Evolutionary conservation across 2,329 filamentous ascomycete genomes (phyloP).

Genomic region (Apiospora kogelbergensis): DNA sequence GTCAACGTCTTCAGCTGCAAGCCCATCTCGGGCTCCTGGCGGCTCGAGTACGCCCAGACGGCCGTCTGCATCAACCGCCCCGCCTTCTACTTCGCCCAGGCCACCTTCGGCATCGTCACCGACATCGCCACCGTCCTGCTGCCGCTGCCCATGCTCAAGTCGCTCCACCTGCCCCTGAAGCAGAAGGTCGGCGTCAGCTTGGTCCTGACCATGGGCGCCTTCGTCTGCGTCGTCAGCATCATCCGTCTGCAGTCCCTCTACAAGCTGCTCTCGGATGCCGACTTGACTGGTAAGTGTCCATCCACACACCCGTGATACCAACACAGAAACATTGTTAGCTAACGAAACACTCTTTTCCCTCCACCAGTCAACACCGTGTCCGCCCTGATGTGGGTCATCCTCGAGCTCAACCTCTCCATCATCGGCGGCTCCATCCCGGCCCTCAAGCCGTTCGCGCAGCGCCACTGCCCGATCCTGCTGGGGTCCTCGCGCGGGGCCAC

Average conservation of each 20-base stretch:
- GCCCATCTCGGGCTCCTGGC: conserved; percentile 25
- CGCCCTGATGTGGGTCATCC: conserved; percentile 25
- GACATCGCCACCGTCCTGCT: conserved; percentile 29
- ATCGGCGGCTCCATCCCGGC: conserved; percentile 25
- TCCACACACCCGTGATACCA: neutral
- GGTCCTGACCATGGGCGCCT: conserved; percentile 36
- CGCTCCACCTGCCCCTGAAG: conserved; percentile 39
- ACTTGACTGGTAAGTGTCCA: conserved; percentile 17
- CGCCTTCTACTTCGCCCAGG: conserved; percentile 28
- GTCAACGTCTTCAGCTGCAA: conserved; percentile 28
- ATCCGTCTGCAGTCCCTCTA: conserved; percentile 20
- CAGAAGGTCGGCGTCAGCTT: conserved; percentile 43
- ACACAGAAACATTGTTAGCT: neutral
- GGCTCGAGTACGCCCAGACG: conserved; percentile 19
- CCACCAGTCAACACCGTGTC: conserved; percentile 19
- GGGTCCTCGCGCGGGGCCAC: conserved; percentile 8
- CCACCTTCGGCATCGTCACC: conserved; percentile 24
- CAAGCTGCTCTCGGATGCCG: conserved; percentile 14
- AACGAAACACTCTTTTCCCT: neutral
- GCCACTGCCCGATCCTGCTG: conserved; percentile 20
- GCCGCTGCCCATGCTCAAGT: conserved; percentile 43
- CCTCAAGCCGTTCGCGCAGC: conserved; percentile 23
- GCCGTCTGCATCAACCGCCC: conserved; percentile 26
- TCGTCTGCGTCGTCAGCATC: conserved; percentile 24
- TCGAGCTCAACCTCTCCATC: conserved; percentile 27